Evolutionary conservation across 305 asterid species (phyloP).

Genomic region (Ilex paraguariensis): DNA sequence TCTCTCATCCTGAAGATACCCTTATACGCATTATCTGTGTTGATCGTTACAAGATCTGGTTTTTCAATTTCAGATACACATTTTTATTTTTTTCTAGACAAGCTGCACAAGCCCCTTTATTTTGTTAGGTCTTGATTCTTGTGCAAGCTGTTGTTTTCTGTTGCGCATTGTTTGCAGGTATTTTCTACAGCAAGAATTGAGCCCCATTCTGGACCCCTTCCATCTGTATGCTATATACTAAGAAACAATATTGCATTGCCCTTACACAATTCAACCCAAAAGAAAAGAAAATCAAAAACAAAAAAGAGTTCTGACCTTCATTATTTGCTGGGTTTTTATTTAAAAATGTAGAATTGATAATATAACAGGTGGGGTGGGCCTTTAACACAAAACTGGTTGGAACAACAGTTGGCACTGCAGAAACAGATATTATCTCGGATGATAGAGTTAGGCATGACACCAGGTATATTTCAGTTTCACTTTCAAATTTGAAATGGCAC

Average conservation of each 20-base stretch:
- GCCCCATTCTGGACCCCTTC: neutral
- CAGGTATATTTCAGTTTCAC: slow-evolving; percentile 49
- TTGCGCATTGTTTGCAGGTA: too few relatives aligned
- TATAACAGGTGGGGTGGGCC: slow-evolving; percentile 96
- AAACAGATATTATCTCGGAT: slow-evolving; percentile 79
- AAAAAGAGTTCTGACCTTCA: neutral
- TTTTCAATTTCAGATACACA: neutral
- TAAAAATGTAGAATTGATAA: slow-evolving; percentile 14
- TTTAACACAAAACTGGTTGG: slow-evolving; percentile 81
- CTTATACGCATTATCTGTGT: neutral
- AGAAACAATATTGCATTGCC: too few relatives aligned
- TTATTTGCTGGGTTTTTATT: slow-evolving; percentile 8
- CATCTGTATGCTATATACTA: neutral
- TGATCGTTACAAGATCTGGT: neutral
- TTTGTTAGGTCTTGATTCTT: too few relatives aligned
- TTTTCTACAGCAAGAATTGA: neutral
- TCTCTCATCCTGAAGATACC: neutral
- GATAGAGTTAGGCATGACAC: slow-evolving; percentile 94
- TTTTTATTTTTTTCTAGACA: neutral
- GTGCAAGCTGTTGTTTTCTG: too few relatives aligned
- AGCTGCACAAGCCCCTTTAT: neutral
- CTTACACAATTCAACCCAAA: too few relatives aligned
- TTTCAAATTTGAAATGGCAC: slow-evolving; percentile 12
- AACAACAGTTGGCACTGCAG: slow-evolving; percentile 72
- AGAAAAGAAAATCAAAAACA: too few relatives aligned